A percentile compares a stretch with the other conserved stretches of the same genome.
Evolutionary conservation across 306 rosid species (phyloP).

Genomic region (Prunus davidiana): DNA sequence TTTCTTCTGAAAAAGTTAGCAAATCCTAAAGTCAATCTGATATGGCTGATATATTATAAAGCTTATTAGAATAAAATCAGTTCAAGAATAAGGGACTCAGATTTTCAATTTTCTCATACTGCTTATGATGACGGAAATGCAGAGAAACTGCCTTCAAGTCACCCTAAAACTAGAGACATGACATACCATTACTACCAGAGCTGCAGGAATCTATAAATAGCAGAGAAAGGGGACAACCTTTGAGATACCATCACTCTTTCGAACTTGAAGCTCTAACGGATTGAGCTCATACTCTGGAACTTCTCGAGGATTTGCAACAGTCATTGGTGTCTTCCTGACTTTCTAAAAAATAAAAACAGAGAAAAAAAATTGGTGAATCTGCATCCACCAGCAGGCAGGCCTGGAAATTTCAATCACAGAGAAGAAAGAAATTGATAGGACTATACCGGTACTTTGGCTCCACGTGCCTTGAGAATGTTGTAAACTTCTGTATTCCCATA

Average conservation of each 20-base stretch:
- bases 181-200: background rate
- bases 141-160: background rate
- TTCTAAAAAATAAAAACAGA: constrained; percentile 45
- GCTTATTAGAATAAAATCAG: background rate
- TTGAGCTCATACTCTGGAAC: constrained; percentile 99
- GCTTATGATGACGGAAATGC: background rate
- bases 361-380: constrained; percentile 20
- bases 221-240: constrained; percentile 39
- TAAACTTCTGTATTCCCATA: constrained; percentile 75
- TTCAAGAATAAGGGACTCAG: background rate
- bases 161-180: background rate
- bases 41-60: background rate
- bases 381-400: background rate
- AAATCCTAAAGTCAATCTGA: background rate
- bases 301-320: constrained; percentile 96
- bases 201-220: background rate
- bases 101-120: background rate
- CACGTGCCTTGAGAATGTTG: constrained; percentile 81
- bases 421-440: background rate
- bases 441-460: constrained; percentile 89
- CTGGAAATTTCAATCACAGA: background rate
- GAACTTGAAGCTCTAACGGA: constrained; percentile 94
- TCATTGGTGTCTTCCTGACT: constrained; percentile 91
- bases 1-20: background rate
- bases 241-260: constrained; percentile 84